Evolutionary conservation across 371 early-diverging fungal genomes (phyloP), one percentile per base, ranked within the genome.

Genomic region (Homolaphlyctis polyrhiza): DNA sequence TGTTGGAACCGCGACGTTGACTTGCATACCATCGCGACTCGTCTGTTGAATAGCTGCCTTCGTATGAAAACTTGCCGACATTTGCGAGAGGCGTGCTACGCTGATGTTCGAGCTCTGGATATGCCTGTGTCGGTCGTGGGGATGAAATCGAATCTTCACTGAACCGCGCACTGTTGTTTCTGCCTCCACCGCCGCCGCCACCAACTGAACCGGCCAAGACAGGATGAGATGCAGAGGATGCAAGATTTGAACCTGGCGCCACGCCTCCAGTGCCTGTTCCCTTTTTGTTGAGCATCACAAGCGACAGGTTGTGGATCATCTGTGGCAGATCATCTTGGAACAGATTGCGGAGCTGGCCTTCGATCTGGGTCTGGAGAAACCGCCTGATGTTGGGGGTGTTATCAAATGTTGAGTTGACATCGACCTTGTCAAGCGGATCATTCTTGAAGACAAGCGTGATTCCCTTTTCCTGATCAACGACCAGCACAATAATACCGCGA

Each of bases 381-480:
- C 88, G 75, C 35, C 91, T 84, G 32, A 98, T 89, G 33, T 85
- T 87, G 11, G 91, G 84, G 45, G 96, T 83, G 63, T 87, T 84
- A 68, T 97, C 99, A 68, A 98, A 98, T 0, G 96, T 95, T 2
- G 94, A 93, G 66, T 89, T 89, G 58, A 98, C 92, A 36, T 89
- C 84, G 35, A 98, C 92, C 0, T 86, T 86, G 49, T 95, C 95
- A 34, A 98, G 75, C 21, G 99, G 98, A 64, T 97, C 97, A 68
- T 94, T 96, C 69, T 96, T 95, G 71, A 98, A 97, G 5, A 90
- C 93, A 36, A 97, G 83, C 0, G 98, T 96, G 36, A 97, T 87
- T 32, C 98, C 98, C 69, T 89, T 89, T 51, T 86, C 81, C 71
- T 92, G 89, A 61, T 93, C 94, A 3, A 97, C 92, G 0, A 92